Evolutionary conservation across 1,284 basidiomycete genomes (phyloP), one percentile per base, ranked within the genome.

Genomic region (Irpex lacteus): DNA sequence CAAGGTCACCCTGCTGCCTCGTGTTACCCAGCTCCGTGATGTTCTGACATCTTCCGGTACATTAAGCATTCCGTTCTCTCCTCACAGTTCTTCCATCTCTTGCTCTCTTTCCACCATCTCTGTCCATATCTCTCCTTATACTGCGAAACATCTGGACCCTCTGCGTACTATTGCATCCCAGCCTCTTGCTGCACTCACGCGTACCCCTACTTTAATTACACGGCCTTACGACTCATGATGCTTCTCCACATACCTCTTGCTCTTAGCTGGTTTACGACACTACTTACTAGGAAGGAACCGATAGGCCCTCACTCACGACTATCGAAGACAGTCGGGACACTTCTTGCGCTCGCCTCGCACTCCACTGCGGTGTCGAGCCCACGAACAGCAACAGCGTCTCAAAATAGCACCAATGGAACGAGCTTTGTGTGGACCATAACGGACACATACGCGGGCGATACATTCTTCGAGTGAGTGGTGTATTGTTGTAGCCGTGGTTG

Each of bases 401-500:
- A 72, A 19, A 72, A 76, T 61, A 70, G 66, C 8, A 37, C 69
- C 5, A 73, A 77, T 53, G 71, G 71, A 3, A 61, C 71, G 15
- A 72, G 61, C 19, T 74, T 72, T 61, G 64, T 79, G n/a, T 79
- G 77, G 77, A 70, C 75, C n/a, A 70, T 78, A 15, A 63, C 77
- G 64, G 77, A 79, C 63, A 75, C 71, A 7, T 79, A 75, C 61
- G 68, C 69, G 60, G 69, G 73, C 36, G 57, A 71, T 13, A 74
- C 73, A 18, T 79, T 78, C 68, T 78, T 78, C 58, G 71, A 78
- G 77, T 78, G 63, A 62, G 77, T 74, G 7, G 34, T n/a, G 15
- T 2, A 21, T 9, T 9, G n/a, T 15, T 56, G 47, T 44, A 56
- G 40, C n/a, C 37, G 26, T 13, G 26, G 13, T 15, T 61, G 58